Conservation (phyloP, 768 basidiomycete species). For the Lactifluus echinatus region DNA sequence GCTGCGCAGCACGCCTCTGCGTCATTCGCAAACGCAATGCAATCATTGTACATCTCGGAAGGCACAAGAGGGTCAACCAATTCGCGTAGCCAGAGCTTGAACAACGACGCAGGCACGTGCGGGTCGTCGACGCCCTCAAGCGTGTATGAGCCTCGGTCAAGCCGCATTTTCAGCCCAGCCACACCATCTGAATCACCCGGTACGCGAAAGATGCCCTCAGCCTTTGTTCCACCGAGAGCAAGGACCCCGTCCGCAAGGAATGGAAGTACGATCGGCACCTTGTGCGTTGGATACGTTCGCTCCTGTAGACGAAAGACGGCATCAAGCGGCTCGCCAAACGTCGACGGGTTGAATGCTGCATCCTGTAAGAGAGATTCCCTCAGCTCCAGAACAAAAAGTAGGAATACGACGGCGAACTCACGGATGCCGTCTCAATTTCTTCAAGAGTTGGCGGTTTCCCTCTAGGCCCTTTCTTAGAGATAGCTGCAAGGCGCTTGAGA, state of each 20-base stretch:
- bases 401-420: conserved; percentile 23
- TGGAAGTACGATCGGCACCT: conserved; percentile 87
- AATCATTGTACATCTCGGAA: conserved; percentile 86
- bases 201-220: conserved; percentile 89
- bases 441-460: conserved; percentile 73
- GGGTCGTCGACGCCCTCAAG: conserved; percentile 87
- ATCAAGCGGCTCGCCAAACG: conserved; percentile 85
- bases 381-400: neutral
- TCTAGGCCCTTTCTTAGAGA: conserved; percentile 77
- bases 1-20: conserved; percentile 65
- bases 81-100: conserved; percentile 93
- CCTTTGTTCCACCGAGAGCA: conserved; percentile 72
- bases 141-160: conserved; percentile 87
- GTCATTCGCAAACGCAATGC: conserved; percentile 59
- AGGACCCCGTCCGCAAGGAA: conserved; percentile 91
- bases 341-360: conserved; percentile 91
- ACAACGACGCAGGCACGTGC: conserved; percentile 77
- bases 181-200: conserved; percentile 88
- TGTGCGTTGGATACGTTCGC: conserved; percentile 75
- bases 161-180: conserved; percentile 79
- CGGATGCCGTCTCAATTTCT: conserved; percentile 90
- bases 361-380: conserved; percentile 38
- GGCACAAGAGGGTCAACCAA: conserved; percentile 89
- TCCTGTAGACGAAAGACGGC: conserved; percentile 78
- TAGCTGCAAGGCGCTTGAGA: conserved; percentile 61